These are phyloP conservation scores for Xanthoceras sorbifolium DNA, from an alignment of 345 rosid species.

Conservation along the genomic window DNA sequence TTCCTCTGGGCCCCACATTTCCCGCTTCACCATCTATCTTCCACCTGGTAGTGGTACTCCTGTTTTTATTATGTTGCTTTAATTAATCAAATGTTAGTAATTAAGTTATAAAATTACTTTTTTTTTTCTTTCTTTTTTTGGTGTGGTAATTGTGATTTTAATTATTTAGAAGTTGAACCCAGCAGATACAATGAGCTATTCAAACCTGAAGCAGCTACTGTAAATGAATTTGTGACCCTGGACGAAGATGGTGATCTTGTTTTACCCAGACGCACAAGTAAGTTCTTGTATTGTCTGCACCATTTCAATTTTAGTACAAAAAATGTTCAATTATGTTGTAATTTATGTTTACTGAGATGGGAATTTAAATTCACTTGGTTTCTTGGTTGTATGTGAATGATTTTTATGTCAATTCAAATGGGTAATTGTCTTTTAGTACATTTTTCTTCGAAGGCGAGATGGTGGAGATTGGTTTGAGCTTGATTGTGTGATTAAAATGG, in stretches of 20 bases:
- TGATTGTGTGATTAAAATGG: not conserved
- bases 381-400: not conserved
- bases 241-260: constrained; percentile 93
- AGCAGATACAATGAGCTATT: constrained; percentile 36
- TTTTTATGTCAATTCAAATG: not conserved
- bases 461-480: not conserved
- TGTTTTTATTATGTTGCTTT: not conserved
- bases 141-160: constrained; percentile 3
- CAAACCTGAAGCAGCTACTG: constrained; percentile 26
- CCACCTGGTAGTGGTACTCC: constrained; percentile 45
- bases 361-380: not conserved
- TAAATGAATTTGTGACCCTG: constrained; percentile 26
- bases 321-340: not conserved
- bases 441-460: not conserved
- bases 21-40: constrained; percentile 59
- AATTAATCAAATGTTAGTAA: not conserved
- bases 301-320: not conserved
- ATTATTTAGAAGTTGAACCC: constrained; percentile 32
- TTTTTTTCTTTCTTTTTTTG: not conserved
- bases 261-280: constrained; percentile 60
- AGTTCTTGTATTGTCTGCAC: not conserved
- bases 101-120: not conserved
- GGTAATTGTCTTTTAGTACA: not conserved
- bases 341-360: constrained; percentile 3
- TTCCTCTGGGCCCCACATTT: constrained; percentile 53